These are phyloP conservation scores for Neoscytalidium dimidiatum DNA, from an alignment of 2,329 filamentous ascomycete species.

Conservation along the genomic window DNA sequence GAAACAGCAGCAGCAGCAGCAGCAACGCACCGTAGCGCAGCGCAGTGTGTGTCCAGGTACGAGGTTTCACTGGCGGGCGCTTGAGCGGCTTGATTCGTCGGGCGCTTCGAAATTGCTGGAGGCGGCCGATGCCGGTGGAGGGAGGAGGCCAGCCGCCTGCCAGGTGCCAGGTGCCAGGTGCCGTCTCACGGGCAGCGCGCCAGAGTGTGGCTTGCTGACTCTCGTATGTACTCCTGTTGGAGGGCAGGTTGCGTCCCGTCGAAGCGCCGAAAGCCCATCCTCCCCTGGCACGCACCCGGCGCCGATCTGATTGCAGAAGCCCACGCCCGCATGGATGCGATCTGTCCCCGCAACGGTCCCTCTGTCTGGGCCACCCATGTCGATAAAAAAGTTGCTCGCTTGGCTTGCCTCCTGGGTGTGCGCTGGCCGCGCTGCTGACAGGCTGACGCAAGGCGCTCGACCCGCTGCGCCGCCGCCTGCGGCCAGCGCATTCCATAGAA, in stretches of 20 bases:
- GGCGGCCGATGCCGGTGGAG: conserved; percentile 4
- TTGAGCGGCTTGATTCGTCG: not conserved
- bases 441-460: conserved; percentile 16
- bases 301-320: not conserved
- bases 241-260: conserved; percentile 7
- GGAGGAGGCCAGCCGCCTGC: not conserved
- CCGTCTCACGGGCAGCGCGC: not conserved
- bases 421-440: conserved; percentile 15
- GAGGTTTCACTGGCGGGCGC: conserved; percentile 11
- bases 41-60: conserved; percentile 6
- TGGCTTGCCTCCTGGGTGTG: conserved; percentile 10
- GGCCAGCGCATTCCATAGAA: conserved; percentile 8
- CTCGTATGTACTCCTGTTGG: conserved; percentile 12
- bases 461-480: not conserved
- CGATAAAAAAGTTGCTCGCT: conserved; percentile 11
- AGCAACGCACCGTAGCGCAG: no score
- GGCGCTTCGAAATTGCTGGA: conserved; percentile 1
- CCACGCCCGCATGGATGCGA: conserved; percentile 1
- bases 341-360: conserved; percentile 16
- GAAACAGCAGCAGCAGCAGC: no score
- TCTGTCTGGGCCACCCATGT: conserved; percentile 2
- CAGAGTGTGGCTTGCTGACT: conserved; percentile 14
- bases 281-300: conserved; percentile 15
- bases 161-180: no score
- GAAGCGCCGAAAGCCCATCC: conserved; percentile 11